Base-by-base conservation (phyloP, 805 yeast species). In the Starmera dryadoides region DNA sequence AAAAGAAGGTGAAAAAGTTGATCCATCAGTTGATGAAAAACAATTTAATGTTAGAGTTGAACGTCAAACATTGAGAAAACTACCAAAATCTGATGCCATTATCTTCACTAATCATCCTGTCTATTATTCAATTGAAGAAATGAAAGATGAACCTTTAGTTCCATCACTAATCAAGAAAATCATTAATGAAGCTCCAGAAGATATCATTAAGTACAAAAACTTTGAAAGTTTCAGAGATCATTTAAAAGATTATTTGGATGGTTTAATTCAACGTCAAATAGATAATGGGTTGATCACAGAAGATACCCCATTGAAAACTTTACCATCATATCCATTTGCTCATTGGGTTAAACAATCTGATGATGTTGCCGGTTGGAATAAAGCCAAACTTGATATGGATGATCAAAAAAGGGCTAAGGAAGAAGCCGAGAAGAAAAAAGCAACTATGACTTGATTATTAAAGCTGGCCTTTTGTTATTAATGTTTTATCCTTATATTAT, bases 141-240 rank as follows among this genome's bases (percentile, higher is more conserved):
- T 84, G 76, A 82, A 84, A 44, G 88, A 84, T 51, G 87, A 82
- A 53, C 91, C 94, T 3, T 58, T 80, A 50, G 75, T 84, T 20
- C 87, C 88, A 7, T 75, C 84, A 0, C 63, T 81, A 36, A 56
- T 81, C 36, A 71, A 73, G 52, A 80, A 78, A 49, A 76, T 79
- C 37, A 62, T 81, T 26, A 74, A 62, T 45, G 86, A 81, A 55
- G 86, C 77, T 0, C 86, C 87, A 9, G 78, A 74, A 44, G 73
- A 71, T 37, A 81, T 81, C 43, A 59, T 76, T 52, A 75, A 75
- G 53, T 82, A 81, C 59, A 81, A 81, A 54, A 70, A 71, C 46
- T 81, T 80, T 47, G 77, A 66, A 37, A 48, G 68, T 34, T 71
- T 77, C 50, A 69, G 83, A 55, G 81, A 77, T 48, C 83, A 79